These are phyloP conservation scores for Fusarium phyllophilum DNA, from an alignment of 2,329 filamentous ascomycete species.

Conservation along the genomic window DNA sequence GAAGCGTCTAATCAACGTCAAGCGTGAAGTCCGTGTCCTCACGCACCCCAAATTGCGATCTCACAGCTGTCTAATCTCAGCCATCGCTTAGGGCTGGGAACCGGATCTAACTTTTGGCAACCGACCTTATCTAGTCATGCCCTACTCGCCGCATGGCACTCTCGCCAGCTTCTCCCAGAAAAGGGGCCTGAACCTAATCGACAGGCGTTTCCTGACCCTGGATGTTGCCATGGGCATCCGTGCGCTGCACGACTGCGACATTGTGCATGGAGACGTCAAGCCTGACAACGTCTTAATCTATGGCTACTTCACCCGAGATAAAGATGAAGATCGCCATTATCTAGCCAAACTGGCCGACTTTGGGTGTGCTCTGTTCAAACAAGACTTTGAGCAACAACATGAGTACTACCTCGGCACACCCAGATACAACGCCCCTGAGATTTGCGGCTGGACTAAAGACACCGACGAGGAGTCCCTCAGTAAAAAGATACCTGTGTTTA, in stretches of 20 bases:
- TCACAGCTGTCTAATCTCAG: not conserved
- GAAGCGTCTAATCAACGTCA: not conserved
- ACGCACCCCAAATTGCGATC: constrained; percentile 1
- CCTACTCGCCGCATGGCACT: not conserved
- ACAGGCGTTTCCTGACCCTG: constrained; percentile 1
- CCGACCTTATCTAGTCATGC: not conserved
- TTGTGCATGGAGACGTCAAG: constrained; percentile 18
- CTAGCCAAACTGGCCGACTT: constrained; percentile 11
- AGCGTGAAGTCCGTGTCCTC: constrained; percentile 4
- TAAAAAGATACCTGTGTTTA: not conserved
- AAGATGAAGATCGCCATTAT: constrained; percentile 8
- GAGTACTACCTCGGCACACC: constrained; percentile 4
- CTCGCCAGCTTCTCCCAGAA: not conserved
- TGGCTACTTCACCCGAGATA: not conserved
- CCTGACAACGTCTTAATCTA: constrained; percentile 10
- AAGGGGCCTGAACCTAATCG: not conserved
- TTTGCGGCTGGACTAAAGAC: not conserved
- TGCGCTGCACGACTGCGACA: constrained; percentile 10
- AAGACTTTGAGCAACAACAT: not conserved
- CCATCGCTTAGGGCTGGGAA: constrained; percentile 5
- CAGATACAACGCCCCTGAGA: constrained; percentile 17
- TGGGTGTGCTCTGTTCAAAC: constrained; percentile 1
- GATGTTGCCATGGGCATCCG: constrained; percentile 18
- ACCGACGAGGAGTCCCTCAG: not conserved
- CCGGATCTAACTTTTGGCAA: not conserved